Percentiles rank a stretch among this genome's conserved stretches.
Evolutionary conservation across 192 early-diverging fungal genomes (phyloP).

Genomic region (Coemansia sp.): DNA sequence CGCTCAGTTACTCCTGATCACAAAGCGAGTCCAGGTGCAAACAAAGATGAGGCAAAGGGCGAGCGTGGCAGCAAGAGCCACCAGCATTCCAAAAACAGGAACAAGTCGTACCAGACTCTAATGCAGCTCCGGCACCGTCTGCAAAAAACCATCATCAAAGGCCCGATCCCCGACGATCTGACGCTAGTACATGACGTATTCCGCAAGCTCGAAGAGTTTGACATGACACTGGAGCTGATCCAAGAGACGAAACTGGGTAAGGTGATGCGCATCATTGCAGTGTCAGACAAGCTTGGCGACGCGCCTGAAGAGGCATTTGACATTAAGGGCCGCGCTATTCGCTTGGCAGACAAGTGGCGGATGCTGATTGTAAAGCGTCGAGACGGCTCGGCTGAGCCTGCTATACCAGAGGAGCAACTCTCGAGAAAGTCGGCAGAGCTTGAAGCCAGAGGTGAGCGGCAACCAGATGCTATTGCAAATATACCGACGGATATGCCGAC

Average conservation of each 20-base stretch:
- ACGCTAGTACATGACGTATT: conserved; percentile 40
- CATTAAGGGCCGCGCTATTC: conserved; percentile 46
- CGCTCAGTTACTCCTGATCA: conserved; percentile 15
- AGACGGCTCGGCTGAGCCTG: conserved; percentile 30
- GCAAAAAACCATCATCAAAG: conserved; percentile 53
- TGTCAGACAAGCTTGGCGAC: conserved; percentile 29
- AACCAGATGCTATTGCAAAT: neutral
- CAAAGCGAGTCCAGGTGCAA: conserved; percentile 5
- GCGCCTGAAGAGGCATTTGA: conserved; percentile 42
- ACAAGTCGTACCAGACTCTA: conserved; percentile 36
- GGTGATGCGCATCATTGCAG: conserved; percentile 50
- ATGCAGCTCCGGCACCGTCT: conserved; percentile 54
- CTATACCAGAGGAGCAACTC: conserved; percentile 31
- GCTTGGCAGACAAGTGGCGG: conserved; percentile 49
- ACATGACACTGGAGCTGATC: conserved; percentile 50
- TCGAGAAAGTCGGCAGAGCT: conserved; percentile 12
- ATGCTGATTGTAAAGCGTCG: conserved; percentile 36
- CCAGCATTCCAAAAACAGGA: conserved; percentile 24
- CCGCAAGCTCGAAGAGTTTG: conserved; percentile 47
- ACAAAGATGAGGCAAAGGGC: conserved; percentile 28
- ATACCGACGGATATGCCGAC: neutral
- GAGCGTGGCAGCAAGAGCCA: conserved; percentile 29
- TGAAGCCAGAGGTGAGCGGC: neutral
- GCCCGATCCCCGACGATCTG: conserved; percentile 35
- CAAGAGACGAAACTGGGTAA: conserved; percentile 54